phyloP scores from a whole-genome alignment of 352 stramenopile species.

The Phytophthora hybrid region DNA sequence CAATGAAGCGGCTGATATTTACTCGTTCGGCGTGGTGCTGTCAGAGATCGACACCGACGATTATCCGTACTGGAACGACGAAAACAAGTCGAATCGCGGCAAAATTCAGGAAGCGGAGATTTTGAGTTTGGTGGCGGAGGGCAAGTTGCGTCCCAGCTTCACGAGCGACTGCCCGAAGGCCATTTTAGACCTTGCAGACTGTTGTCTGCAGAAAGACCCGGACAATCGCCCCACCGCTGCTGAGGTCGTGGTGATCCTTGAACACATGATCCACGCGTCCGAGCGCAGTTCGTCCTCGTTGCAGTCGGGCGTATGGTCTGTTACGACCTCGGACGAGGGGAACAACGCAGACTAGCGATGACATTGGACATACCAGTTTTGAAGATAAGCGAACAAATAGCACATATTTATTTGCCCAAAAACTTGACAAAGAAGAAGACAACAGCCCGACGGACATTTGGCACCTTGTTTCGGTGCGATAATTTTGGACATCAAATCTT shows the following conservation, averaged over 20 bases:
- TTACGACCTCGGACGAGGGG: conserved; percentile 32
- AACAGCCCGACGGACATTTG: too few relatives aligned
- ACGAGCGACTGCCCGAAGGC: conserved; percentile 46
- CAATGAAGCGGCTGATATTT: conserved; percentile 64
- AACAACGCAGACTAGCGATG: conserved; percentile 1
- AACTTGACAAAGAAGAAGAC: too few relatives aligned
- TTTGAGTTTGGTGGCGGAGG: conserved; percentile 39
- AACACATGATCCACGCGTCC: conserved; percentile 45
- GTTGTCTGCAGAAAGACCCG: conserved; percentile 47
- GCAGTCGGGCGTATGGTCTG: conserved; percentile 36
- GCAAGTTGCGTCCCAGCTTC: conserved; percentile 45
- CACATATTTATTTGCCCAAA: conserved; percentile 33
- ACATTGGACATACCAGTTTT: conserved; percentile 19
- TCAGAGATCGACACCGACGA: conserved; percentile 64
- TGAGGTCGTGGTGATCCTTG: conserved; percentile 48
- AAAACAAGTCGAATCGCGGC: conserved; percentile 37
- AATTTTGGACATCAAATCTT: too few relatives aligned
- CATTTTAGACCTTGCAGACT: conserved; percentile 51
- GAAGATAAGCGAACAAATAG: conserved; percentile 10
- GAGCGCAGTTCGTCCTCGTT: conserved; percentile 38
- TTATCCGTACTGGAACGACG: conserved; percentile 51
- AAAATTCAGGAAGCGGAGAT: conserved; percentile 50
- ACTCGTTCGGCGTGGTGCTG: conserved; percentile 63
- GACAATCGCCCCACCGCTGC: conserved; percentile 40
- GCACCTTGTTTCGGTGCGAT: too few relatives aligned